Evolutionary conservation across 2,329 filamentous ascomycete genomes (phyloP), one percentile per base, ranked within the genome.

Genomic region (Corinectria fuckeliana): DNA sequence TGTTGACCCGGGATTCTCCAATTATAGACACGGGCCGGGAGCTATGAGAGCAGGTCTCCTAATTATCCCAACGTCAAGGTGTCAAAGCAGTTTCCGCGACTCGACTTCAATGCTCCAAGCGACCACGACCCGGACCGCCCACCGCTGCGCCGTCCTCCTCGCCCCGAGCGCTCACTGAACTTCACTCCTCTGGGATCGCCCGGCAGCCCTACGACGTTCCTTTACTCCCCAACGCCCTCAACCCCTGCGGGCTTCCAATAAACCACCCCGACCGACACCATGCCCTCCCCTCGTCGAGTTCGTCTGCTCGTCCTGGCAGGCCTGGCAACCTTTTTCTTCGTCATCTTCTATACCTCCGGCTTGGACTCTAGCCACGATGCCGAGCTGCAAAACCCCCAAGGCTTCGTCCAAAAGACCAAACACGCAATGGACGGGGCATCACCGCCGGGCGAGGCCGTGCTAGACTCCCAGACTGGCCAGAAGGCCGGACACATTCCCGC

Each of bases 341-440:
- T 90, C 54, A 80, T 96, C 67, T 92, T 94, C 80, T 88, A 92
- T 73, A 89, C 88, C 18, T 84, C 83, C n/a, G 82, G 82, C 48
- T 78, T 85, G 51, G 81, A 83, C 57, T 78, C 83, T 49, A 80
- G 81, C 30, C 75, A 78, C 61, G 79, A 79, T 47, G 81, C 76
- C 41, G 81, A 83, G 68, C 66, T 69, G 26, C 74, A 71, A 50
- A 76, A 77, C 32, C 68, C 81, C 2, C 78, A 81, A 41, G 85
- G 85, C 68, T 88, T 88, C 66, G 88, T 88, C 76, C 77, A 81
- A 62, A 85, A 83, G 75, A 89, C 86, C 23, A 79, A 83, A 68
- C 77, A 82, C 57, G 86, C 84, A 8, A 75, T 89, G 68, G 79
- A 81, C 59, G 75, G 75, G 38, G 71, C 68, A 50, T 70, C 63